Conservation (phyloP, 2,329 filamentous ascomycete species). For the Decorospora gaudefroyi region DNA sequence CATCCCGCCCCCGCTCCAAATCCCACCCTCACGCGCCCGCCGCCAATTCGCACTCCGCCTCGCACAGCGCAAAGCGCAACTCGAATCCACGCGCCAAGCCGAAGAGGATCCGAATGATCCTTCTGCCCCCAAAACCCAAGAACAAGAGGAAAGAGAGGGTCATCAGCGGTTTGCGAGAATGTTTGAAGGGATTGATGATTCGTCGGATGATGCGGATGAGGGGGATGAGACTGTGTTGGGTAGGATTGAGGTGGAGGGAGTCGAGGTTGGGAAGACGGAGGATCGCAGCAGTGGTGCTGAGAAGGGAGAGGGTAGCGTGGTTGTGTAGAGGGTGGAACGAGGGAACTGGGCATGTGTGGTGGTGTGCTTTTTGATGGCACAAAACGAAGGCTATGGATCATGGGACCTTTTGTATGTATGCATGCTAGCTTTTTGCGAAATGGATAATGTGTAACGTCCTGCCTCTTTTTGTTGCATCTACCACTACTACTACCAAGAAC, state of each 20-base stretch:
- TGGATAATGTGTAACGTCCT: no score
- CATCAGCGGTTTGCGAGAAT: conserved; percentile 41
- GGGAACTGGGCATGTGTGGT: background rate
- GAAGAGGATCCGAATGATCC: conserved; percentile 22
- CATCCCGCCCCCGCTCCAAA: conserved; percentile 67
- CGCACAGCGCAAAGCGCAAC: conserved; percentile 55
- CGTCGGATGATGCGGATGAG: conserved; percentile 28
- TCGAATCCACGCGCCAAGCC: conserved; percentile 32
- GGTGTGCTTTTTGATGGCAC: background rate
- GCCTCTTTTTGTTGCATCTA: no score
- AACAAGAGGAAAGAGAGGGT: conserved; percentile 39
- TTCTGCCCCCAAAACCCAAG: conserved; percentile 21
- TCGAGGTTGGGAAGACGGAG: conserved; percentile 11
- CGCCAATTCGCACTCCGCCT: conserved; percentile 88
- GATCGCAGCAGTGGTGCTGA: background rate
- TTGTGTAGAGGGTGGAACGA: background rate
- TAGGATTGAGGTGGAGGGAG: conserved; percentile 5
- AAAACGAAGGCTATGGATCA: no score
- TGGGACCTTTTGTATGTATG: no score
- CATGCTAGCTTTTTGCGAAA: no score
- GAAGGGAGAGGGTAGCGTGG: background rate
- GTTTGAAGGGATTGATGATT: conserved; percentile 43
- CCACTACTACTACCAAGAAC: no score
- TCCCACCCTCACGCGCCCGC: conserved; percentile 82
- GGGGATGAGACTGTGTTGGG: conserved; percentile 16